Conservation (phyloP, 2,329 filamentous ascomycete species). For the Xylaria hypoxylon region DNA sequence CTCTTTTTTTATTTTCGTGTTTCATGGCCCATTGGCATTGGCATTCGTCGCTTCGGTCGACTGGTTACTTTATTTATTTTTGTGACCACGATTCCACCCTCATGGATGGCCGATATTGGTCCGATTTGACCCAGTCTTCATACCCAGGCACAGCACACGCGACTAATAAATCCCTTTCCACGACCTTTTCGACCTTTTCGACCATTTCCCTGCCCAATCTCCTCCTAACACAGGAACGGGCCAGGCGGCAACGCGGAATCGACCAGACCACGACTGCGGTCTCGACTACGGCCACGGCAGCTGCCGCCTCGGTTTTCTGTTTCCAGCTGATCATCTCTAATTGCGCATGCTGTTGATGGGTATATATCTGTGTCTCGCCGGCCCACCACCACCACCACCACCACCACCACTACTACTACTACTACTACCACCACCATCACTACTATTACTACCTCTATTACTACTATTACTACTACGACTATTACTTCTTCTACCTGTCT, state of each 20-base stretch:
- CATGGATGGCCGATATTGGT: slow-evolving; percentile 38
- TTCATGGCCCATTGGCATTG: slow-evolving; percentile 8
- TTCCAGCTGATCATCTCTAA: slow-evolving; percentile 7
- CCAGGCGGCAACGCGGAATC: slow-evolving; percentile 33
- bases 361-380: not conserved
- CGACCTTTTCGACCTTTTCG: slow-evolving; percentile 15
- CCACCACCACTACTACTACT: too few relatives aligned
- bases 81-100: slow-evolving; percentile 31
- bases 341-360: not conserved
- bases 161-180: slow-evolving; percentile 21
- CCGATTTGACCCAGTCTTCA: slow-evolving; percentile 38
- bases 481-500: too few relatives aligned
- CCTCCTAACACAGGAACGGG: slow-evolving; percentile 2
- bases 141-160: slow-evolving; percentile 27
- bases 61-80: slow-evolving; percentile 31
- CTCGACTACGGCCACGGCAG: not conserved
- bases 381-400: slow-evolving; percentile 1
- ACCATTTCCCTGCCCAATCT: slow-evolving; percentile 36
- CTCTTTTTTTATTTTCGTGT: slow-evolving; percentile 12
- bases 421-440: too few relatives aligned
- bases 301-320: slow-evolving; percentile 7
- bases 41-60: slow-evolving; percentile 18
- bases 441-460: too few relatives aligned
- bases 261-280: not conserved
- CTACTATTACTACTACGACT: too few relatives aligned